phyloP scores from a whole-genome alignment of 306 rosid genomes.

The Sicyos edulis region DNA sequence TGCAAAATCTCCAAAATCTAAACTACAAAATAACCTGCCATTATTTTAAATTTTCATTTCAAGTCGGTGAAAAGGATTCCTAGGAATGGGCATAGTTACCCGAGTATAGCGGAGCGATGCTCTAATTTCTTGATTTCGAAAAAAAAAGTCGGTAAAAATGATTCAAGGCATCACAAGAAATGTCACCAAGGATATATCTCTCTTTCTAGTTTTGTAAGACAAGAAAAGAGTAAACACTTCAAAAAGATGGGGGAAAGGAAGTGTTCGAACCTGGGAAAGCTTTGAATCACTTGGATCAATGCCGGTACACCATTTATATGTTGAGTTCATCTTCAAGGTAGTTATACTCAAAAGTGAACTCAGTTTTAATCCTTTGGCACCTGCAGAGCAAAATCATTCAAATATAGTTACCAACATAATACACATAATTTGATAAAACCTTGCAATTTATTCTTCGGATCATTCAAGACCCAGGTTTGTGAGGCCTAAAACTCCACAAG shows the following conservation, averaged over 20 bases:
- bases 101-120: too few relatives aligned
- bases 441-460: too few relatives aligned
- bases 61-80: neutral
- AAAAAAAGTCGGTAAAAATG: neutral
- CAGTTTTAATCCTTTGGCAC: constrained; percentile 96
- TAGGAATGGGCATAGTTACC: too few relatives aligned
- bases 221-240: neutral
- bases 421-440: too few relatives aligned
- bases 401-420: neutral
- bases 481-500: too few relatives aligned
- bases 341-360: constrained; percentile 88
- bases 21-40: too few relatives aligned
- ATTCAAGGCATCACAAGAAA: neutral
- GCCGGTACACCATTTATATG: constrained; percentile 41
- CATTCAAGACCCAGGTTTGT: too few relatives aligned
- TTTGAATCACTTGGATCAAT: constrained; percentile 10
- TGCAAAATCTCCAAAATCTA: too few relatives aligned
- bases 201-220: constrained; percentile 12
- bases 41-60: neutral
- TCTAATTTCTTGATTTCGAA: too few relatives aligned
- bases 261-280: constrained; percentile 7
- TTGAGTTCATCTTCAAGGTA: constrained; percentile 91
- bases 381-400: constrained; percentile 36
- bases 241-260: neutral
- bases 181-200: neutral